Base-by-base conservation (phyloP, 192 early-diverging fungal genomes). In the Helicostylum pulchrum region DNA sequence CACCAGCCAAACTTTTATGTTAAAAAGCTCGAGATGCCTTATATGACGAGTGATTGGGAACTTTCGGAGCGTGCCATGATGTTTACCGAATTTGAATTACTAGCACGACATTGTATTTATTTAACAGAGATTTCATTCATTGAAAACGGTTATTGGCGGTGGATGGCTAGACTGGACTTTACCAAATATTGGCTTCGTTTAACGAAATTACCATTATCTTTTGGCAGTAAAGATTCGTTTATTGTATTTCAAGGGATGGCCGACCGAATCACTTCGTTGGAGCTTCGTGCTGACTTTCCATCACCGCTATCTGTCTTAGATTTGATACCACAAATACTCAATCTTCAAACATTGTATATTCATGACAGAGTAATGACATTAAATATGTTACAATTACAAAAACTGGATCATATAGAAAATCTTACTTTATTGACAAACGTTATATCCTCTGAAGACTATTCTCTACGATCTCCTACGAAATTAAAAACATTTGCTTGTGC, bases 31-130 rank as follows among this genome's bases (percentile, higher is more conserved):
- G 54, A 30, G 17, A 34, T 30, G 4, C 54, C 31, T 56, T 56
- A 34, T 32, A 34, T 34, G n/a, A 56, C 31, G 10, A 56, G 17
- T 34, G 54, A 56, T 39, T 15, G n/a, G 11, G 54, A 56, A 36
- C 34, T 32, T n/a, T 17, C n/a, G 19, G 54, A 36, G 32, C 54
- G 54, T 3, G 34, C 8, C 54, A 11, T 56, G 8, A 56, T 34
- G 17, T 56, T 56, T 56, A 56, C 54, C 14, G 54, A 56, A 34
- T 56, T 56, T 34, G 54, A 56, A 34, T 19, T 56, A 7, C 17
- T 56, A 0, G 54, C 54, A 10, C 54, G 8, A 2, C 19, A 56
- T 19, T 56, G 54, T 19, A 30, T 34, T 32, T n/a, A 56, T 56
- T 56, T 56, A 34, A 32, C 11, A 14, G 54, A 56, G 19, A 30